These are phyloP conservation scores for Thinopyrum elongatum DNA, from an alignment of 176 grass and related monocot genomes.

Conservation along the genomic window DNA sequence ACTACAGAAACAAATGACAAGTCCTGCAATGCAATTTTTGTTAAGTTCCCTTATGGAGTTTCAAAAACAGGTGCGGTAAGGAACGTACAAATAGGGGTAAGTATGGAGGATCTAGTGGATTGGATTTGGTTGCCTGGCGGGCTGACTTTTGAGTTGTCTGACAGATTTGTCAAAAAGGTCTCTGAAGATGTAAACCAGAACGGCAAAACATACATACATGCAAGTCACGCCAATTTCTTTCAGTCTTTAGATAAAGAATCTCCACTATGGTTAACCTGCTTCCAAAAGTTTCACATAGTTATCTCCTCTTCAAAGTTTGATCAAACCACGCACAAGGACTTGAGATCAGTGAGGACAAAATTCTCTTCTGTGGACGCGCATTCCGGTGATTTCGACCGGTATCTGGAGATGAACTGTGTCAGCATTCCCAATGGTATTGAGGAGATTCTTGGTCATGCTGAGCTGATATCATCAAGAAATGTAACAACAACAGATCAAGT, in stretches of 20 bases:
- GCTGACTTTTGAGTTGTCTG: not conserved
- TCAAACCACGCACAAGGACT: not conserved
- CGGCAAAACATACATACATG: conserved; percentile 17
- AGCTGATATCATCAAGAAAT: conserved; percentile 18
- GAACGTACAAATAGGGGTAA: not conserved
- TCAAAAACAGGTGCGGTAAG: not conserved
- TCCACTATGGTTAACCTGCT: conserved; percentile 14
- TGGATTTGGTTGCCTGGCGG: conserved; percentile 38
- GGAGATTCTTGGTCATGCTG: conserved; percentile 5
- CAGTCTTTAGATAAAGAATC: conserved; percentile 14
- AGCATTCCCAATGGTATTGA: conserved; percentile 1
- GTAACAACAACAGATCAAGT: not conserved
- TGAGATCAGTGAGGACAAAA: not conserved
- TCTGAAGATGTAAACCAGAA: not conserved
- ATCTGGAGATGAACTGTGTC: conserved; percentile 4
- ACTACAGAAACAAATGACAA: not conserved
- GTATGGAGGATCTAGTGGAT: not conserved
- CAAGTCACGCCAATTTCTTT: not conserved
- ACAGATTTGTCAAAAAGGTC: not conserved
- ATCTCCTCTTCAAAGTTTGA: not conserved
- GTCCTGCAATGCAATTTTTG: not conserved
- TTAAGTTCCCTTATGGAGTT: conserved; percentile 9
- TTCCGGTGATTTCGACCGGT: not conserved
- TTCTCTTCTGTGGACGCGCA: not conserved
- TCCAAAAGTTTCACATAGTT: conserved; percentile 18